Base-by-base conservation (phyloP, 768 basidiomycete genomes). In the Pseudohyphozyma bogoriensis region DNA sequence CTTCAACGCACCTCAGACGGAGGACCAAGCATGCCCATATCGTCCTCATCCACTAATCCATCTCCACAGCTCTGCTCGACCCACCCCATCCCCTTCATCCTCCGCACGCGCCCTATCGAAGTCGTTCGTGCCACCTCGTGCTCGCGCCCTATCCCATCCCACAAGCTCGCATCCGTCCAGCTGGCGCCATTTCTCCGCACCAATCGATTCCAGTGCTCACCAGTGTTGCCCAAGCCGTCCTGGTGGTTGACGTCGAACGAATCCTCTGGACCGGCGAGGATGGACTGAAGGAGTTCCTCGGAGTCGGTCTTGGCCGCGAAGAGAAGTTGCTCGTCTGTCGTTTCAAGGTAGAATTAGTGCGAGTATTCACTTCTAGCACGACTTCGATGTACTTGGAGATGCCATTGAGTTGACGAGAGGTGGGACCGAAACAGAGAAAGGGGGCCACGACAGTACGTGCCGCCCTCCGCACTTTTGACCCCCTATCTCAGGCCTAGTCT, bases 221-320 rank as follows among this genome's bases (percentile, higher is more conserved):
- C 84, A 60, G 87, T 89, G 73, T 89, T 87, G 55, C 88, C 88
- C 68, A 88, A 71, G 22, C 86, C 85, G 70, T 89, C 87, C 68
- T 78, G 77, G 68, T 77, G 82, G 73, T 91, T 91, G 63, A 89
- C 83, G 71, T 89, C 80, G 65, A 82, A 84, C 4, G 69, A 67
- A 20, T 81, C 69, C 24, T 79, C 76, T 31, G 47, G 47, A 7
- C 24, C 24, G 26, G 29, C 40, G 58, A 88, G 80, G 18, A 85
- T 75, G 52, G 83, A 81, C 1, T 79, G 67, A 28, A 89, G 70
- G 63, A 85, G 71, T 6, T 85, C 86, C 65, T 83, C 81, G 72
- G 86, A 82, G 75, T 89, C 87, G 22, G 72, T 67, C 69, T 85
- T 81, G 33, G 86, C 87, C 13, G 86, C 87, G 32, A 81, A 81